These are phyloP conservation scores for Malassezia obtusa DNA, from an alignment of 1,284 basidiomycete species.

Conservation along the genomic window DNA sequence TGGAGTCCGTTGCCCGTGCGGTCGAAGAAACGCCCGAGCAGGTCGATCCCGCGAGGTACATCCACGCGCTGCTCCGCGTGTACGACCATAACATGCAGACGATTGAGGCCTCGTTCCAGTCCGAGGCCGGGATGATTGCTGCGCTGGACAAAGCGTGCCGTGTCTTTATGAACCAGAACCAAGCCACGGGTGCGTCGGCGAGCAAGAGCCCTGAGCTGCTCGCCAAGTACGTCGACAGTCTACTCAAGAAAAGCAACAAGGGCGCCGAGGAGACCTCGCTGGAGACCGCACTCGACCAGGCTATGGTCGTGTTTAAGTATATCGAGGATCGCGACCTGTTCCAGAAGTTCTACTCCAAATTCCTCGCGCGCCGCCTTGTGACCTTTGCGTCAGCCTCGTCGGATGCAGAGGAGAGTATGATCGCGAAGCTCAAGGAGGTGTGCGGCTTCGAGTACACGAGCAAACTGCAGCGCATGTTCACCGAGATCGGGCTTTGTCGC, in stretches of 20 bases:
- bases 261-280: constrained; percentile 75
- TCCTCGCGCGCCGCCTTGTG: constrained; percentile 88
- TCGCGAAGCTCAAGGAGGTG: constrained; percentile 93
- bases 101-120: constrained; percentile 79
- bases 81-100: constrained; percentile 86
- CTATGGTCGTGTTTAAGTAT: constrained; percentile 97
- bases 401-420: constrained; percentile 96
- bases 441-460: constrained; percentile 98
- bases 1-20: constrained; percentile 72
- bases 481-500: constrained; percentile 89
- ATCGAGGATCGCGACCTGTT: constrained; percentile 99
- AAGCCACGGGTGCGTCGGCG: constrained; percentile 53
- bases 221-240: constrained; percentile 82
- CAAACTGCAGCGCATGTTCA: constrained; percentile 97
- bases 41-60: constrained; percentile 76
- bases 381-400: constrained; percentile 86
- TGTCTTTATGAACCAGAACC: constrained; percentile 91
- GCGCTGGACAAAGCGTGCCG: constrained; percentile 85
- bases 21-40: constrained; percentile 48
- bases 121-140: constrained; percentile 88
- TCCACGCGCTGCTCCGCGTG: constrained; percentile 81
- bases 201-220: constrained; percentile 82
- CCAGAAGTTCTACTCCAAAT: constrained; percentile 97
- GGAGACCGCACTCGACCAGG: constrained; percentile 78
- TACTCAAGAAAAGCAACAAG: constrained; percentile 92